These are phyloP conservation scores for Aspergillus sp. DNA, from an alignment of 2,329 filamentous ascomycete genomes.

Conservation along the genomic window DNA sequence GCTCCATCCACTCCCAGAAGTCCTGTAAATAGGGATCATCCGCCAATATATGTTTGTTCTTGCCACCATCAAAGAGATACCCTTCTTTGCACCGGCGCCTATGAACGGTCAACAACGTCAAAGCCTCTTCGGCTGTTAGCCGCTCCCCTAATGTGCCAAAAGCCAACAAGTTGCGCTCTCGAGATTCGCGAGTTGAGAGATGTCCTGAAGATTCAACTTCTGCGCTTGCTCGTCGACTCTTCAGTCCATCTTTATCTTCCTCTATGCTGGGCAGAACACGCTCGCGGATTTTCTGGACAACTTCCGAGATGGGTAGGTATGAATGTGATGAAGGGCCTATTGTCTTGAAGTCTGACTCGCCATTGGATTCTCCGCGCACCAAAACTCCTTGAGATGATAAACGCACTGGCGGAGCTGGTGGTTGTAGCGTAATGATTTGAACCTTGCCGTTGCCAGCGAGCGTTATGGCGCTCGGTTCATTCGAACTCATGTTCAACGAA, in stretches of 20 bases:
- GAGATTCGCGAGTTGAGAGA: slow-evolving; percentile 32
- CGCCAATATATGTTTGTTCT: slow-evolving; percentile 49
- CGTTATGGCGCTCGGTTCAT: slow-evolving; percentile 48
- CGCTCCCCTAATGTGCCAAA: slow-evolving; percentile 20
- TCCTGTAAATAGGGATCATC: slow-evolving; percentile 52
- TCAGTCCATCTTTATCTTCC: slow-evolving; percentile 2
- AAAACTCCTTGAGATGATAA: slow-evolving; percentile 33
- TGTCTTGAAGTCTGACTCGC: slow-evolving; percentile 23
- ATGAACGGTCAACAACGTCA: slow-evolving; percentile 36
- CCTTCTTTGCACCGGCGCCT: slow-evolving; percentile 49
- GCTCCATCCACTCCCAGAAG: slow-evolving; percentile 53
- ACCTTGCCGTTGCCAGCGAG: slow-evolving; percentile 48
- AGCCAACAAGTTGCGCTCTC: slow-evolving; percentile 27
- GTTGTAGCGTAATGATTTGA: slow-evolving; percentile 43
- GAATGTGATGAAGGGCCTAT: slow-evolving; percentile 25
- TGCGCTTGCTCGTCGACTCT: slow-evolving; percentile 1
- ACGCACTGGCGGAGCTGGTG: slow-evolving; percentile 31
- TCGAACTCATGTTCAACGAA: slow-evolving; percentile 46
- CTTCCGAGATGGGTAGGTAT: slow-evolving; percentile 21
- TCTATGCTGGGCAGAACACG: slow-evolving; percentile 14
- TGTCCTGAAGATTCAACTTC: slow-evolving; percentile 8
- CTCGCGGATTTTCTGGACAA: slow-evolving; percentile 23
- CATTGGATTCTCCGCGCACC: slow-evolving; percentile 22
- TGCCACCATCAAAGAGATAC: slow-evolving; percentile 47
- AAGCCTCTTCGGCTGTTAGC: slow-evolving; percentile 32